Conservation (phyloP, 2,329 filamentous ascomycete genomes). For the Colletotrichum falcatum region DNA sequence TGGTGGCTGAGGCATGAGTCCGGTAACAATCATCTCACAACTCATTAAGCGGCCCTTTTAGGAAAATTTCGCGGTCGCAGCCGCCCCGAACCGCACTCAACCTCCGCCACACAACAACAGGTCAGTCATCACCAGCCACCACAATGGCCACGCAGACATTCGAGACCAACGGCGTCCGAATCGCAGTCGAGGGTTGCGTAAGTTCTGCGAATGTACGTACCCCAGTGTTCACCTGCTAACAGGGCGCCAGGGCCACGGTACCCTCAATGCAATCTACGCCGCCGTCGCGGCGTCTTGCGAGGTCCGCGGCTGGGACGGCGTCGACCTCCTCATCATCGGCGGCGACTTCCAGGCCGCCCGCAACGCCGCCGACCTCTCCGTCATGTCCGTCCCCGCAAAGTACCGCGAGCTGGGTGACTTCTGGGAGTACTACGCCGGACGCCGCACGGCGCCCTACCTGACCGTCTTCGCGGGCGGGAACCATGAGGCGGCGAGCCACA, state of each 20-base stretch:
- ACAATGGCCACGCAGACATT: slow-evolving; percentile 50
- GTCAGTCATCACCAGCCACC: slow-evolving; percentile 10
- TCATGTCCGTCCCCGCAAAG: slow-evolving; percentile 90
- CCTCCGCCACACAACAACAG: slow-evolving; percentile 26
- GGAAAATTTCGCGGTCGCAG: slow-evolving; percentile 33
- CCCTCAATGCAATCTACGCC: slow-evolving; percentile 90
- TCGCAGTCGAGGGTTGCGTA: slow-evolving; percentile 91
- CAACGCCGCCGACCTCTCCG: slow-evolving; percentile 86
- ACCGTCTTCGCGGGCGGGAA: slow-evolving; percentile 96
- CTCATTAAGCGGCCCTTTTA: not conserved
- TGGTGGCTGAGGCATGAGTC: not conserved
- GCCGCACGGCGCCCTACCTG: slow-evolving; percentile 81
- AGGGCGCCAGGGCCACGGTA: slow-evolving; percentile 81
- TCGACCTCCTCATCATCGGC: slow-evolving; percentile 93
- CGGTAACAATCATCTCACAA: not conserved
- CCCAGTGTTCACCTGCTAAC: slow-evolving; percentile 3
- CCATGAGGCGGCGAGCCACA: slow-evolving; percentile 90
- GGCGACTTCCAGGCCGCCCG: slow-evolving; percentile 91
- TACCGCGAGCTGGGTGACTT: slow-evolving; percentile 93
- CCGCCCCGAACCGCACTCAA: slow-evolving; percentile 20
- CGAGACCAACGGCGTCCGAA: slow-evolving; percentile 68
- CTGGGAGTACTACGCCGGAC: slow-evolving; percentile 90
- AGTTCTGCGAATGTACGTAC: slow-evolving; percentile 48
- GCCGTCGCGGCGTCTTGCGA: slow-evolving; percentile 77
- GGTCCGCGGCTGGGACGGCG: slow-evolving; percentile 79